phyloP scores from a whole-genome alignment of 306 rosid genomes.

The Citrullus mucosospermus region DNA sequence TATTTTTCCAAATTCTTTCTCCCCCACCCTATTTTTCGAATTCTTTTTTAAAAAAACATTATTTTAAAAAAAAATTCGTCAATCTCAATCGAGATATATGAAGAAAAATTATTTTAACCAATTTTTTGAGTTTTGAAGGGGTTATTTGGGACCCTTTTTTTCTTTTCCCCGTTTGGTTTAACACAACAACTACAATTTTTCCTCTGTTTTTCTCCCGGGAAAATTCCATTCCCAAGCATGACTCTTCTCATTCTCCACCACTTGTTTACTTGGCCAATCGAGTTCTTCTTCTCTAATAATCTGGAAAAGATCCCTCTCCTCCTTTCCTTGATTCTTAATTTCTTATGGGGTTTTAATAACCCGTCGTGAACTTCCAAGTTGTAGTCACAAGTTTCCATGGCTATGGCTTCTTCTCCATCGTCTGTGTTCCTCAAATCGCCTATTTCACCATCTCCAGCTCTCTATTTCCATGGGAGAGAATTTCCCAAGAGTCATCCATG shows the following conservation, averaged over 20 bases:
- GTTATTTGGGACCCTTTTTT: no score
- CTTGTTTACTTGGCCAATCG: slow-evolving; percentile 14
- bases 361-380: neutral
- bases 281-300: neutral
- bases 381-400: slow-evolving; percentile 18
- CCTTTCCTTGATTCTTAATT: neutral
- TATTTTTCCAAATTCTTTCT: no score
- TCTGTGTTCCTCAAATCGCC: slow-evolving; percentile 17
- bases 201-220: slow-evolving; percentile 6
- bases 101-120: no score
- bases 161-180: neutral
- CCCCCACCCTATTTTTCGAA: no score
- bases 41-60: no score
- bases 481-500: neutral
- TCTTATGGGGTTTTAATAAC: neutral
- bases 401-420: slow-evolving; percentile 20
- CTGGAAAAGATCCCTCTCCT: neutral
- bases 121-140: no score
- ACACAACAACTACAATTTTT: neutral
- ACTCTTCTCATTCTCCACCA: slow-evolving; percentile 5
- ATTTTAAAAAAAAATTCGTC: no score
- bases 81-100: no score
- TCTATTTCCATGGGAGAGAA: slow-evolving; percentile 12
- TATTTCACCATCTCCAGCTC: neutral
- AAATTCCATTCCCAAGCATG: neutral